phyloP scores from a whole-genome alignment of 148 eudicot genomes.

The Fagopyrum esculentum region DNA sequence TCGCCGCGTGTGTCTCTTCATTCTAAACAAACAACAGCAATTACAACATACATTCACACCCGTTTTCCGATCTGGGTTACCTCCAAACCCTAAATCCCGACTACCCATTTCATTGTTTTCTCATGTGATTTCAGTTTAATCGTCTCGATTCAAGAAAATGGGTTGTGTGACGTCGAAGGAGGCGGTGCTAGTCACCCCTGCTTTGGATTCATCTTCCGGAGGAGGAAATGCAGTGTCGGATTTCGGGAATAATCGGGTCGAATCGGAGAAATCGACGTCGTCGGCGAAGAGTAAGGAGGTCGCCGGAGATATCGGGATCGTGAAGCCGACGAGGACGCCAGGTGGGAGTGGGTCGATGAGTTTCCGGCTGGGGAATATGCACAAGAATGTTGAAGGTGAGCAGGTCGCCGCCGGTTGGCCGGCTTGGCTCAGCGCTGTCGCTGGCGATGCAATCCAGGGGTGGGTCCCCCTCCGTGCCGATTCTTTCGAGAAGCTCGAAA shows the following conservation, averaged over 20 bases:
- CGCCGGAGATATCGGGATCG: constrained; percentile 36
- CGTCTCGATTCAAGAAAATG: constrained; percentile 27
- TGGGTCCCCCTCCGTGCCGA: constrained; percentile 86
- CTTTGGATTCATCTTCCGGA: constrained; percentile 57
- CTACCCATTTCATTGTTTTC: neutral
- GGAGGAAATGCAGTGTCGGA: neutral
- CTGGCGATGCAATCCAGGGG: constrained; percentile 92
- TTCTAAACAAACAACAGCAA: neutral
- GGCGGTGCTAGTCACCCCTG: constrained; percentile 80
- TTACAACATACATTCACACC: neutral
- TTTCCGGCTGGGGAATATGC: constrained; percentile 75
- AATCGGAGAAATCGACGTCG: neutral
- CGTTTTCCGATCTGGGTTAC: neutral
- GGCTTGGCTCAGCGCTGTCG: constrained; percentile 92
- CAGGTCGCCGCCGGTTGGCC: constrained; percentile 99
- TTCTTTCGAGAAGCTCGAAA: constrained; percentile 78
- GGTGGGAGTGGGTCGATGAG: constrained; percentile 60
- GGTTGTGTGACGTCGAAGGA: constrained; percentile 95
- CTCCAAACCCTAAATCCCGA: neutral
- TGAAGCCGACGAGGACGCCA: constrained; percentile 38
- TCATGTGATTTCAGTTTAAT: constrained; percentile 18
- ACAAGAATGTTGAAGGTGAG: constrained; percentile 69
- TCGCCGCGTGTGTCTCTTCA: neutral
- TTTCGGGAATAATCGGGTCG: neutral
- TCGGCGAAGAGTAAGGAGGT: constrained; percentile 11